Percentiles rank a stretch among this genome's conserved stretches.
Conservation (phyloP, 768 basidiomycete species). For the Xanthoconium purpureum region DNA sequence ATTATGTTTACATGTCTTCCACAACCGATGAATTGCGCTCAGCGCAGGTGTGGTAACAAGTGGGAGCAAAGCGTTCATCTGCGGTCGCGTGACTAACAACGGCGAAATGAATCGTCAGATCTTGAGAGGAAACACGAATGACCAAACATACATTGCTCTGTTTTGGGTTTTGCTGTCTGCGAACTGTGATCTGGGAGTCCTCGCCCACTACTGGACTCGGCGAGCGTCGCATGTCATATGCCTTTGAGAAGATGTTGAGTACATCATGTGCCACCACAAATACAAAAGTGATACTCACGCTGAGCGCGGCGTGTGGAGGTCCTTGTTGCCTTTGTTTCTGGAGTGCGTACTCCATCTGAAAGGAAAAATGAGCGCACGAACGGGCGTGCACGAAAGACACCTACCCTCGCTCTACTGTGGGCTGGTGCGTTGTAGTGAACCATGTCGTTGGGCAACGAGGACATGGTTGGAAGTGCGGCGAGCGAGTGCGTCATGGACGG, state of each 20-base stretch:
- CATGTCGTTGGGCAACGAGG: slow-evolving; percentile 31
- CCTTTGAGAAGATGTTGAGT: slow-evolving; percentile 12
- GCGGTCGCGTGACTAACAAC: slow-evolving; percentile 28
- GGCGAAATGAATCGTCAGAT: slow-evolving; percentile 16
- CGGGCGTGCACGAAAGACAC: background rate
- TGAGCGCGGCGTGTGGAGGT: slow-evolving; percentile 21
- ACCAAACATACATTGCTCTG: slow-evolving; percentile 19
- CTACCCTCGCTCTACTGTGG: slow-evolving; percentile 31
- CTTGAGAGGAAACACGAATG: background rate
- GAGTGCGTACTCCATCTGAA: slow-evolving; percentile 32
- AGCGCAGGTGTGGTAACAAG: slow-evolving; percentile 17
- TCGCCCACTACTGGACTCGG: slow-evolving; percentile 33
- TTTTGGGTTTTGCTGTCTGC: slow-evolving; percentile 28
- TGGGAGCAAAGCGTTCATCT: slow-evolving; percentile 22
- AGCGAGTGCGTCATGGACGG: slow-evolving; percentile 35
- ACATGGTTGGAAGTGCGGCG: slow-evolving; percentile 31
- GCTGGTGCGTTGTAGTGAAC: slow-evolving; percentile 30
- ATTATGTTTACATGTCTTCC: slow-evolving; percentile 10
- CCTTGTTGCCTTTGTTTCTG: slow-evolving; percentile 33
- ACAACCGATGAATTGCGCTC: slow-evolving; percentile 20
- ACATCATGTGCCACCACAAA: background rate
- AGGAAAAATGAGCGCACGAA: slow-evolving; percentile 4
- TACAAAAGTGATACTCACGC: slow-evolving; percentile 15
- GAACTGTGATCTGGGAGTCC: slow-evolving; percentile 32
- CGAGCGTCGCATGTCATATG: slow-evolving; percentile 30